Evolutionary conservation across 179 eudicot species (phyloP).

Genomic region (Beta lomatogona): DNA sequence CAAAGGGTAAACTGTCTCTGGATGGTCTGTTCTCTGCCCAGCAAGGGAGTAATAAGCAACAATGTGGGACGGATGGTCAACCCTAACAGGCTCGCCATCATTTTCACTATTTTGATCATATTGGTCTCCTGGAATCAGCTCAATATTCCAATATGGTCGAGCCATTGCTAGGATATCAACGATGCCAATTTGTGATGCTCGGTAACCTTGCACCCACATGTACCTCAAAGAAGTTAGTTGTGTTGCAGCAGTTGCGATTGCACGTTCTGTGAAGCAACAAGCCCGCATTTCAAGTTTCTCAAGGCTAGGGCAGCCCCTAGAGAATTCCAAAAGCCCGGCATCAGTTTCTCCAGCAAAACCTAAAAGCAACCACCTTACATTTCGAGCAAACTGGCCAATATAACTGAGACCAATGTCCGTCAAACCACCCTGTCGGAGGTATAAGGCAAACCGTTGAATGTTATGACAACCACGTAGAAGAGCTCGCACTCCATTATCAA

Average conservation of each 20-base stretch:
- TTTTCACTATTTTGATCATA: slow-evolving; percentile 29
- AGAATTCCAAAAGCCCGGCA: slow-evolving; percentile 68
- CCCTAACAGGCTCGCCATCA: slow-evolving; percentile 34
- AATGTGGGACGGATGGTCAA: slow-evolving; percentile 72
- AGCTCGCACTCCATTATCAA: slow-evolving; percentile 76
- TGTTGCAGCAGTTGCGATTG: slow-evolving; percentile 63
- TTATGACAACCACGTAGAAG: slow-evolving; percentile 68
- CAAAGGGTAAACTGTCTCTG: slow-evolving; percentile 54
- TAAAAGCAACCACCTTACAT: slow-evolving; percentile 86
- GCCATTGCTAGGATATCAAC: slow-evolving; percentile 54
- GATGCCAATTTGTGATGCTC: slow-evolving; percentile 47
- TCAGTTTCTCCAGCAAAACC: slow-evolving; percentile 81
- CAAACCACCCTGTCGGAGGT: slow-evolving; percentile 75
- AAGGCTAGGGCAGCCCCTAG: slow-evolving; percentile 78
- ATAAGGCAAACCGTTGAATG: slow-evolving; percentile 73
- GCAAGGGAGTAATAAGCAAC: slow-evolving; percentile 87
- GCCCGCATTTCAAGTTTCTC: slow-evolving; percentile 85
- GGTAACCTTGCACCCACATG: slow-evolving; percentile 90
- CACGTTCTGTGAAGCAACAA: slow-evolving; percentile 72
- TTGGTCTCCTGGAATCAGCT: slow-evolving; percentile 68
- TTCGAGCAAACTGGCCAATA: slow-evolving; percentile 60
- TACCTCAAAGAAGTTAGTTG: slow-evolving; percentile 63
- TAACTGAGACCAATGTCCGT: slow-evolving; percentile 78
- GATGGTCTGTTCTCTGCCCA: slow-evolving; percentile 73
- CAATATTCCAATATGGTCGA: slow-evolving; percentile 79